Conservation (phyloP, 306 rosid genomes). For the Malus sieversii region DNA sequence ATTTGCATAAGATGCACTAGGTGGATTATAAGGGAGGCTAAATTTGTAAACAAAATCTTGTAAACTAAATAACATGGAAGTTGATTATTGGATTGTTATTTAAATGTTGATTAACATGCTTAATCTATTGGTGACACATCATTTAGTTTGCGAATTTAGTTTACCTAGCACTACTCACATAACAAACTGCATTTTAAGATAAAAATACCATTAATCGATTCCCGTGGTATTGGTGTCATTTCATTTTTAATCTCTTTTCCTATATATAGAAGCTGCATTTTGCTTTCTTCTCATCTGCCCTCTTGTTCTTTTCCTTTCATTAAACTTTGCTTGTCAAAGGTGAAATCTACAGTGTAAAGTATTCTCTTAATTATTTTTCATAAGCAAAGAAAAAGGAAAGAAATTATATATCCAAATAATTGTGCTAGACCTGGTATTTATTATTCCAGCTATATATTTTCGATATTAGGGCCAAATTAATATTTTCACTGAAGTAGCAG, state of each 20-base stretch:
- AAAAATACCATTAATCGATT: background rate
- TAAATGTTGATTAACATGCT: too few relatives aligned
- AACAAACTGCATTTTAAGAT: background rate
- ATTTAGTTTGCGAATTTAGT: too few relatives aligned
- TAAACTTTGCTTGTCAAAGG: conserved; percentile 12
- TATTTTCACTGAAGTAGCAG: too few relatives aligned
- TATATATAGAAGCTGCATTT: background rate
- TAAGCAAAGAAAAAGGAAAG: background rate
- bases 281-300: conserved; percentile 18
- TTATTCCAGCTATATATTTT: background rate
- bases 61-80: too few relatives aligned
- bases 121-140: too few relatives aligned
- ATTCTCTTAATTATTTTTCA: background rate
- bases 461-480: background rate
- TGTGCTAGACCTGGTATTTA: background rate
- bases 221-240: background rate
- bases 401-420: background rate
- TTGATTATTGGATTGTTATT: too few relatives aligned
- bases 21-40: background rate
- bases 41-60: too few relatives aligned
- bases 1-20: background rate
- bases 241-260: background rate
- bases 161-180: background rate
- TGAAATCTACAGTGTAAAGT: conserved; percentile 45
- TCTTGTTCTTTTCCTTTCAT: conserved; percentile 3